Percentiles rank a stretch among this genome's conserved stretches.
These are phyloP conservation scores for Neoascochyta sp. DNA, from an alignment of 2,329 filamentous ascomycete genomes.

Conservation along the genomic window DNA sequence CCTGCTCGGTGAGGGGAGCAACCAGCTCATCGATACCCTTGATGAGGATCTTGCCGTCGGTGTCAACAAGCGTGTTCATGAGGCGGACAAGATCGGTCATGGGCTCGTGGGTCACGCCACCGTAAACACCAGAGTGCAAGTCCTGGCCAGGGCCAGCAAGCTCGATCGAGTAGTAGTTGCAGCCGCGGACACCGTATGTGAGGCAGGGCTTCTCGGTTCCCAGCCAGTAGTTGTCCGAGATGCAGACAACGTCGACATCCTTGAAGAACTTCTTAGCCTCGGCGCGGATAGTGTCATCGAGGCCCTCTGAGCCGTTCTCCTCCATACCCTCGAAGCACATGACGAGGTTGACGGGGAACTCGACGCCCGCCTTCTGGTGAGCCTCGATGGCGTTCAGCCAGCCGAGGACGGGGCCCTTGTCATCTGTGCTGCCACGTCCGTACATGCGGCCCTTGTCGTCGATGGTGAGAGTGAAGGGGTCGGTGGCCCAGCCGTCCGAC, in stretches of 20 bases:
- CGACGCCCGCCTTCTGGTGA: conserved; percentile 89
- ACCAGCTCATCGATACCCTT: conserved; percentile 94
- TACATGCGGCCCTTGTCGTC: conserved; percentile 94
- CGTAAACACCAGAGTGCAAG: conserved; percentile 94
- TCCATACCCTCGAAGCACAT: conserved; percentile 99
- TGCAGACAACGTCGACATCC: conserved; percentile 93
- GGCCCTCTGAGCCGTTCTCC: conserved; percentile 93
- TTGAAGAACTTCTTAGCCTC: conserved; percentile 95
- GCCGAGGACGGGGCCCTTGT: conserved; percentile 94
- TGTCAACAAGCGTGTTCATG: conserved; percentile 79
- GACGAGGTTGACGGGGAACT: conserved; percentile 94
- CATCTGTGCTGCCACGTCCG: conserved; percentile 90
- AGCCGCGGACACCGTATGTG: conserved; percentile 93
- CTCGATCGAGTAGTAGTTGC: conserved; percentile 95
- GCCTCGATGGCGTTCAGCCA: conserved; percentile 99
- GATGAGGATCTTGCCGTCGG: conserved; percentile 87
- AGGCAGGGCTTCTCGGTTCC: conserved; percentile 97
- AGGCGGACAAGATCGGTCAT: conserved; percentile 93
- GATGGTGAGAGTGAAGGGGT: conserved; percentile 84
- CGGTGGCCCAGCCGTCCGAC: conserved; percentile 92
- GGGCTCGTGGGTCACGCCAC: conserved; percentile 92
- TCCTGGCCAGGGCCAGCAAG: conserved; percentile 89
- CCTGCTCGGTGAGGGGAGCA: conserved; percentile 79
- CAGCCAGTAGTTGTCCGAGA: conserved; percentile 99
- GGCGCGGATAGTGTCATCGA: conserved; percentile 88